These are phyloP conservation scores for Termitomyces sp. DNA, from an alignment of 768 basidiomycete species.

Conservation along the genomic window DNA sequence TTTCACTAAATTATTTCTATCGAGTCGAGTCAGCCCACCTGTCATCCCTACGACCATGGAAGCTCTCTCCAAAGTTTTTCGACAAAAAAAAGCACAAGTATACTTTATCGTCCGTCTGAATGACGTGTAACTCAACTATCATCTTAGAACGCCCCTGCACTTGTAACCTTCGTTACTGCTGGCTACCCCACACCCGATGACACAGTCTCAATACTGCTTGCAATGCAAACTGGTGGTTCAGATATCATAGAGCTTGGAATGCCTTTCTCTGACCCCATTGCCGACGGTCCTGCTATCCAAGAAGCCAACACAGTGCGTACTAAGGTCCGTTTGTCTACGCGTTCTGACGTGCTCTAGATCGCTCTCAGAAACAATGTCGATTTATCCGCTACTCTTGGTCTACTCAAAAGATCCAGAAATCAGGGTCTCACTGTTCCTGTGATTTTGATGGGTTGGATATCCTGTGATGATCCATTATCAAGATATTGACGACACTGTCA, in stretches of 20 bases:
- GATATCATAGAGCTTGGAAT: conserved; percentile 96
- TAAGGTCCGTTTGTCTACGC: background rate
- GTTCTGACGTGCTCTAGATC: conserved; percentile 46
- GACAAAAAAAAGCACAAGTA: conserved; percentile 59
- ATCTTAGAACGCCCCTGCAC: conserved; percentile 51
- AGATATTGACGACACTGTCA: conserved; percentile 27
- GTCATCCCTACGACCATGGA: conserved; percentile 49
- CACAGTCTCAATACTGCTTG: conserved; percentile 85
- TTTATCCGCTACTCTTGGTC: conserved; percentile 69
- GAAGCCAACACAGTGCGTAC: conserved; percentile 82
- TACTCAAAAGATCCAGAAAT: conserved; percentile 74
- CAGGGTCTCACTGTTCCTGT: conserved; percentile 84
- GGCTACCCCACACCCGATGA: conserved; percentile 80
- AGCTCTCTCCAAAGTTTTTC: conserved; percentile 65
- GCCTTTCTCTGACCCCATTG: conserved; percentile 95
- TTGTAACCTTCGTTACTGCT: conserved; percentile 92
- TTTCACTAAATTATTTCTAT: conserved; percentile 16
- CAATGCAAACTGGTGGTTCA: conserved; percentile 90
- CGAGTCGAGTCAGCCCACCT: conserved; percentile 15
- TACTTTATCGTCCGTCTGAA: background rate
- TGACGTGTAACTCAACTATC: background rate
- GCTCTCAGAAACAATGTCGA: conserved; percentile 81
- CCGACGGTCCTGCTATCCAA: conserved; percentile 93
- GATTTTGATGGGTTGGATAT: conserved; percentile 81
- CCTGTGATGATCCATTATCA: background rate